Evolutionary conservation across 495 filamentous ascomycete species (phyloP), one percentile per base, ranked within the genome.

Genomic region (Trichoderma orchidacearum): DNA sequence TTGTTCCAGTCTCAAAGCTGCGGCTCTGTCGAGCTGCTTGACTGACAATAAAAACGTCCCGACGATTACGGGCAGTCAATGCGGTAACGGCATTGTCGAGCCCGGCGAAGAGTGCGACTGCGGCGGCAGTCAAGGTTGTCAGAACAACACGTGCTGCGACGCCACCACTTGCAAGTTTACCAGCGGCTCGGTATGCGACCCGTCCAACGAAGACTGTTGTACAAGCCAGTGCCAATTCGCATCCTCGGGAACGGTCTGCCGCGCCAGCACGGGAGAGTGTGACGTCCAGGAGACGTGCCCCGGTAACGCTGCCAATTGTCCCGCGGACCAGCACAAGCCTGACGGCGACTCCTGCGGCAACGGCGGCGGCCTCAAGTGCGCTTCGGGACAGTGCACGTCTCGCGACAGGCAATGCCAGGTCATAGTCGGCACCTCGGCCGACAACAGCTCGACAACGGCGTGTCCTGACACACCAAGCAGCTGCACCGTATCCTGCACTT

Each of bases 61-160:
- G n/a, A 92, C 87, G n/a, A 87, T 94, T 65, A 87, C 83, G 0
- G 86, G 86, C 61, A 85, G 84, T 57, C 83, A 89, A 63, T 98
- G 93, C 66, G 93, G 93, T 52, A 98, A 98, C 68, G 93, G 93
- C 48, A 97, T 98, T 59, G 94, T 98, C 36, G 93, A 98, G 68
- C 69, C 77, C 9, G 93, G 89, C 59, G 93, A 98, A 69, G 86
- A 98, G 15, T 98, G 93, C 69, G 93, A 98, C 70, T 98, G 93
- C 64, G 94, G 93, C 54, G 93, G 91, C 38, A 66, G 67, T 6
- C 70, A 72, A 30, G 79, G 79, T 38, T 98, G 93, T 67, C 80
- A 73, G 17, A 68, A 74, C 60, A 89, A 98, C 68, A 56, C 62
- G 27, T 98, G 93, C 75, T 98, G 93, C 68, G 78, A 98, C 61